Evolutionary conservation across 148 eudicot genomes (phyloP).

Genomic region (Diospyros lotus): DNA sequence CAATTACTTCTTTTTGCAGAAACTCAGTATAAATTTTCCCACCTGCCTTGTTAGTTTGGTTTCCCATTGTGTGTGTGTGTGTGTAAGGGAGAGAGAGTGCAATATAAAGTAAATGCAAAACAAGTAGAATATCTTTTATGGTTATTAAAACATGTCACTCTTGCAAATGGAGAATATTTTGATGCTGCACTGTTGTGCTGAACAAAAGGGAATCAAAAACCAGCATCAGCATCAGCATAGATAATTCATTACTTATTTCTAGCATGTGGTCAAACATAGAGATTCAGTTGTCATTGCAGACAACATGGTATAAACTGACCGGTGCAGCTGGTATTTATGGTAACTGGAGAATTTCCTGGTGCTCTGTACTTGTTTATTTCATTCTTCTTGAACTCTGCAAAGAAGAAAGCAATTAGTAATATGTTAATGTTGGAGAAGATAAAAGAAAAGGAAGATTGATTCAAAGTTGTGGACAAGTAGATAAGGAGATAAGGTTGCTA

Average conservation of each 20-base stretch:
- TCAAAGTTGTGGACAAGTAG: no score
- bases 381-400: conserved; percentile 75
- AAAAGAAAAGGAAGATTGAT: no score
- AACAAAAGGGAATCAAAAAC: background rate
- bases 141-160: background rate
- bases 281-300: background rate
- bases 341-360: conserved; percentile 43
- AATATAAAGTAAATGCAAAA: background rate
- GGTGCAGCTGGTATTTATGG: conserved; percentile 27
- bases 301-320: conserved; percentile 39
- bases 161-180: conserved; percentile 1
- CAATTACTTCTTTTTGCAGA: background rate
- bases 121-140: background rate
- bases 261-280: background rate
- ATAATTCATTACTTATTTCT: background rate
- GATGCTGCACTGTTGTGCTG: background rate
- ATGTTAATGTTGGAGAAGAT: background rate
- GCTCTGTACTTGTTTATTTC: conserved; percentile 55
- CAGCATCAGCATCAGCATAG: background rate
- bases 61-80: background rate
- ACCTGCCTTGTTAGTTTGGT: background rate
- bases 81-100: background rate
- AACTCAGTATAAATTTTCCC: background rate
- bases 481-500: no score
- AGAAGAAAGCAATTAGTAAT: background rate